Evolutionary conservation across 2,329 filamentous ascomycete species (phyloP).

Genomic region (Nemania serpens): DNA sequence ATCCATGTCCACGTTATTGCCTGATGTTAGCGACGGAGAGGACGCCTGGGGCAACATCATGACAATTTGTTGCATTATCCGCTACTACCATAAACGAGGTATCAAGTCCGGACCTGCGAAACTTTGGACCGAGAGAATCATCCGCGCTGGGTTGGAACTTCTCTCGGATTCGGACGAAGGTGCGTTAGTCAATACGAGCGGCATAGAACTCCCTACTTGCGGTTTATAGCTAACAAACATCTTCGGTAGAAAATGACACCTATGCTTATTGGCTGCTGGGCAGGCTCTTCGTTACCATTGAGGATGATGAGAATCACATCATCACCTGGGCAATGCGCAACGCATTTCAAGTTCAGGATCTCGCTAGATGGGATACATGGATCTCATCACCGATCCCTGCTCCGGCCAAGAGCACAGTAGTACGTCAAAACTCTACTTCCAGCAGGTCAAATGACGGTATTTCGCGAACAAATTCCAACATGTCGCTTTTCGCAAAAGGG

Average conservation of each 20-base stretch:
- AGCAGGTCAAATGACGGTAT: not conserved
- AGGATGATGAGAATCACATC: conserved; percentile 30
- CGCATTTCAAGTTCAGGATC: conserved; percentile 28
- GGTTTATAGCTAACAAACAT: not conserved
- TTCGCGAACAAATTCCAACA: not conserved
- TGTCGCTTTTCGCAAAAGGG: not conserved
- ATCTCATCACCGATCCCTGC: conserved; percentile 27
- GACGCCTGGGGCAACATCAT: conserved; percentile 31
- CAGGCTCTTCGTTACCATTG: conserved; percentile 31
- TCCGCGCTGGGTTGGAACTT: conserved; percentile 36
- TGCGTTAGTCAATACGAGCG: not conserved
- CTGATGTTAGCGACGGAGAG: conserved; percentile 29
- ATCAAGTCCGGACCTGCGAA: conserved; percentile 26
- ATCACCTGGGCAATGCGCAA: conserved; percentile 38
- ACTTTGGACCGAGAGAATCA: conserved; percentile 31
- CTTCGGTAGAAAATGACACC: conserved; percentile 35
- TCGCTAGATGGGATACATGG: conserved; percentile 35
- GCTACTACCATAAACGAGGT: conserved; percentile 36
- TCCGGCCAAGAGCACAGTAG: not conserved
- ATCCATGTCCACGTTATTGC: conserved; percentile 32
- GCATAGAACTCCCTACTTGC: not conserved
- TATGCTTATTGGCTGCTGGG: conserved; percentile 36
- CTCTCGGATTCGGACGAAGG: conserved; percentile 38
- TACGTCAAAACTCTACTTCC: conserved; percentile 6
- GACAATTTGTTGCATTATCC: conserved; percentile 36